Conservation (phyloP, 1,284 basidiomycete genomes). For the Apiotrichum montevideense region DNA sequence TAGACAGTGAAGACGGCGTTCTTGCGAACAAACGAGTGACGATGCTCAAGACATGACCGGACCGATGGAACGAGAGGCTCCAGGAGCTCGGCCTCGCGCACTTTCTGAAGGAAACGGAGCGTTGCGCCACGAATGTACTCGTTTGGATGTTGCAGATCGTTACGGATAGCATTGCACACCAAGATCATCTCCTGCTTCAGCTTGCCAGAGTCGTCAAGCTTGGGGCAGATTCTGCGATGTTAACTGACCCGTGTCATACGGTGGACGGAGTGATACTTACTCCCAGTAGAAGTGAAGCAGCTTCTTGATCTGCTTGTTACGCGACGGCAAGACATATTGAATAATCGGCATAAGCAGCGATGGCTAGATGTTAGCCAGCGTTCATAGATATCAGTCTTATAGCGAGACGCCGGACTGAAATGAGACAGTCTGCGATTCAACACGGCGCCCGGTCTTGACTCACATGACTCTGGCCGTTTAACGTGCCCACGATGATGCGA, state of each 20-base stretch:
- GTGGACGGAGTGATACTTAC: conserved; percentile 24
- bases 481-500: conserved; percentile 88
- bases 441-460: conserved; percentile 14
- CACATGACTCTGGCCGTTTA: conserved; percentile 80
- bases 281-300: conserved; percentile 99
- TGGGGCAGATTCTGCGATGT: conserved; percentile 69
- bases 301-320: conserved; percentile 97
- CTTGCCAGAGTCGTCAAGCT: conserved; percentile 94
- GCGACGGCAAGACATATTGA: conserved; percentile 91
- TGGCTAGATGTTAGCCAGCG: conserved; percentile 53
- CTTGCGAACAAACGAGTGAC: conserved; percentile 97
- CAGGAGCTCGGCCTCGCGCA: conserved; percentile 87
- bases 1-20: conserved; percentile 96
- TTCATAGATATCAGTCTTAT: background rate
- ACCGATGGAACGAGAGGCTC: conserved; percentile 94
- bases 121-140: conserved; percentile 99
- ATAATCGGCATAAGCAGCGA: conserved; percentile 95
- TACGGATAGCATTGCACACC: conserved; percentile 95
- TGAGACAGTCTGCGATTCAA: background rate
- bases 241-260: background rate
- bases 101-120: conserved; percentile 92
- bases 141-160: conserved; percentile 98
- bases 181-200: conserved; percentile 99
- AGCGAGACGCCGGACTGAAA: background rate
- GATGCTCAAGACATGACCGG: conserved; percentile 90